Evolutionary conservation across 2,329 filamentous ascomycete genomes (phyloP).

Genomic region (Claviceps maximensis): DNA sequence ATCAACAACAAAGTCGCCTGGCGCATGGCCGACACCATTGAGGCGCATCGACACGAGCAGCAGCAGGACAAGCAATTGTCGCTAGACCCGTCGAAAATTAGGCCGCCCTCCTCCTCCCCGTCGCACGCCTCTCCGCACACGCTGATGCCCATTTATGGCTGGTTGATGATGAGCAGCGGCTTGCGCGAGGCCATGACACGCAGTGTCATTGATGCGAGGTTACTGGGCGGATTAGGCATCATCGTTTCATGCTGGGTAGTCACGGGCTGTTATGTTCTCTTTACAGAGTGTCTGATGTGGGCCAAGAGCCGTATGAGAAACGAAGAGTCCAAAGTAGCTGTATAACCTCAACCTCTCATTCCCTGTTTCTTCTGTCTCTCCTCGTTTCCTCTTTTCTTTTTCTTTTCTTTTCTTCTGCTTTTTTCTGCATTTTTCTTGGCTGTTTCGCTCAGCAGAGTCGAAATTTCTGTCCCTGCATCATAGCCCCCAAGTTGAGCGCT

Average conservation of each 20-base stretch:
- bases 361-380: neutral
- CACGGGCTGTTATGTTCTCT: conserved; percentile 34
- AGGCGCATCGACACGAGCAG: conserved; percentile 26
- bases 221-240: conserved; percentile 31
- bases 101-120: neutral
- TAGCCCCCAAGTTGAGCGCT: no score
- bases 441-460: no score
- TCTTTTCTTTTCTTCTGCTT: neutral
- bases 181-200: conserved; percentile 22
- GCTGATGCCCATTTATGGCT: conserved; percentile 28
- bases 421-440: neutral
- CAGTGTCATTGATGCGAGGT: conserved; percentile 28
- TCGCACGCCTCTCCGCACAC: conserved; percentile 14
- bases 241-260: conserved; percentile 36
- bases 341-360: neutral
- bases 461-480: no score
- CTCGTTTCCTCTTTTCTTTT: neutral
- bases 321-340: conserved; percentile 8
- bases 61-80: conserved; percentile 4
- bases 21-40: conserved; percentile 43
- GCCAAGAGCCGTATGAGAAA: conserved; percentile 19
- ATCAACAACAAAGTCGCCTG: conserved; percentile 58
- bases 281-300: conserved; percentile 32
- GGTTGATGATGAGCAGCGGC: conserved; percentile 28
- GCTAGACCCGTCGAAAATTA: neutral